Evolutionary conservation across 78 protist species (phyloP), one percentile per base, ranked within the genome.

Genomic region (Pigoraptor vietnamica): DNA sequence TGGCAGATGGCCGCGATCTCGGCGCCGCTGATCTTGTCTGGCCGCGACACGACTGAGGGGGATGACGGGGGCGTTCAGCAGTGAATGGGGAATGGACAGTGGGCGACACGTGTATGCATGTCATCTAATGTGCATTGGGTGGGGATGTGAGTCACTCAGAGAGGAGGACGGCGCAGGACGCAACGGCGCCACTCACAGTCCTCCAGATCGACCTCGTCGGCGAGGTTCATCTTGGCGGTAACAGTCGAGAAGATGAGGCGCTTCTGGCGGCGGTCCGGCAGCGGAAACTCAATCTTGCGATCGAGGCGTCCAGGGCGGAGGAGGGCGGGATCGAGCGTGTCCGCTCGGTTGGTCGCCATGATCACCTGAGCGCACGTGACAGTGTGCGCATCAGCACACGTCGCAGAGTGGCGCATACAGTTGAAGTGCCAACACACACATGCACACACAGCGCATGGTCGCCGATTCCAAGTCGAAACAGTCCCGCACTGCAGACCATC

Each of bases 261-360:
- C 96, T 99, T 99, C 91, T 98, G 99, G 24, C 99, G 93, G 86
- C 99, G 96, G 96, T 99, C 99, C n/a, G 94, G 94, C 23, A 89
- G 39, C 29, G 95, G 95, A 35, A 93, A 93, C 89, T 90, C 93
- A 39, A 84, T 94, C 91, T 94, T 94, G 1, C 99, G 91, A 89
- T 98, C 99, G 25, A 99, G 97, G 23, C 99, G 98, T 36, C 99
- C 99, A 0, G 99, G 99, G 32, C 99, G 97, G 37, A 99, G 94
- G 29, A 99, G 98, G 23, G 99, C 99, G 1, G 99, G 99, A 92
- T 99, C 99, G 79, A 99, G 95, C 6, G 99, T 99, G 93, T 99
- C 99, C n/a, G 98, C 98, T 23, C 99, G 92, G 86, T 99, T 99
- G 91, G 99, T 99, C 32, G 99, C 99, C 99, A 99, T 99, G 94